phyloP scores from a whole-genome alignment of 2,329 filamentous ascomycete species.

The Monilinia aucupariae region DNA sequence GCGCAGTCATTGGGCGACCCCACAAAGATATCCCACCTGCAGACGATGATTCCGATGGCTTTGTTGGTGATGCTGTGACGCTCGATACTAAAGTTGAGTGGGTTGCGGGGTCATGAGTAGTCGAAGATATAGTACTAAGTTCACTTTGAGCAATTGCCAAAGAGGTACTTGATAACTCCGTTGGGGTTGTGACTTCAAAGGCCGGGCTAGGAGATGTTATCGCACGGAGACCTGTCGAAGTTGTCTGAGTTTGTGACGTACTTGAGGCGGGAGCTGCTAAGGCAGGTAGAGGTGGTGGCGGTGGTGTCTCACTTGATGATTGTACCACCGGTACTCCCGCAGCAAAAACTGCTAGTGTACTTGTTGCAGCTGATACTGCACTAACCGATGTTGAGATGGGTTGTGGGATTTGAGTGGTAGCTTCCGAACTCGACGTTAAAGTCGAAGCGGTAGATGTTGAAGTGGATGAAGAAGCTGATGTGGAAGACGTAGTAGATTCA shows the following conservation, averaged over 20 bases:
- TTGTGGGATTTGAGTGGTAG: conserved; percentile 6
- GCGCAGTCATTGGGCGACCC: conserved; percentile 20
- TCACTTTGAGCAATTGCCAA: conserved; percentile 29
- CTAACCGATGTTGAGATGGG: conserved; percentile 35
- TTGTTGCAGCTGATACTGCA: conserved; percentile 41
- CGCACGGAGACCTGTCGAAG: not conserved
- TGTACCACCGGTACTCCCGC: conserved; percentile 7
- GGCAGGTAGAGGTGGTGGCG: not conserved
- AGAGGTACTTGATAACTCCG: conserved; percentile 26
- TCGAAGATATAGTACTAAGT: conserved; percentile 20
- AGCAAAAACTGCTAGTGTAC: conserved; percentile 17
- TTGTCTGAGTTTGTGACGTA: conserved; percentile 3
- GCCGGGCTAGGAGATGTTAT: conserved; percentile 20
- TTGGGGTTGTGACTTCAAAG: conserved; percentile 28
- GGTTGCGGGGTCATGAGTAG: conserved; percentile 1
- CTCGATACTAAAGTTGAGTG: conserved; percentile 17
- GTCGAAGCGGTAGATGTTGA: conserved; percentile 8
- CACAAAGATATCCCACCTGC: conserved; percentile 25
- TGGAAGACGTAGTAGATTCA: not conserved
- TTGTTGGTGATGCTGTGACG: conserved; percentile 18
- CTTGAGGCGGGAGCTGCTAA: conserved; percentile 1
- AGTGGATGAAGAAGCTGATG: not conserved
- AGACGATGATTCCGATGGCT: conserved; percentile 21
- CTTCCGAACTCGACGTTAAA: not conserved
- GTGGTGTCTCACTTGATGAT: conserved; percentile 12